Conservation (phyloP, 345 rosid species). For the Nasturtium officinale region DNA sequence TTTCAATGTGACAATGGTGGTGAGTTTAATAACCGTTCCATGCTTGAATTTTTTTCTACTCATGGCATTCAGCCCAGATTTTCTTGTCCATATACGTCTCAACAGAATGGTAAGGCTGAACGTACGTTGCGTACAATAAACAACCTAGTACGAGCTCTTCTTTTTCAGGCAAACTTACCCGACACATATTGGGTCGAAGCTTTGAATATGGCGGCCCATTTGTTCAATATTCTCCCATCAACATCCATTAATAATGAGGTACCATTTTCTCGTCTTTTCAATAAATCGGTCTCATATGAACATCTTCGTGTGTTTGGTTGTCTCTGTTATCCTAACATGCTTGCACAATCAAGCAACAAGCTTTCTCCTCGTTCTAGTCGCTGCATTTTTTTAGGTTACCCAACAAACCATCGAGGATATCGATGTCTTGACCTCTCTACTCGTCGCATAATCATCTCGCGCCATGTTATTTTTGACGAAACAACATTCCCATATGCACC, state of each 20-base stretch:
- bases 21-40: neutral
- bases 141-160: neutral
- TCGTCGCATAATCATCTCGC: neutral
- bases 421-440: neutral
- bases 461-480: neutral
- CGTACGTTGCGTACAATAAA: neutral
- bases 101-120: neutral
- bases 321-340: neutral
- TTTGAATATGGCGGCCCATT: neutral
- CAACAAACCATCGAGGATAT: neutral
- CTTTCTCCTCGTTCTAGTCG: neutral
- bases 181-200: neutral
- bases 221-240: neutral
- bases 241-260: neutral
- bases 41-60: neutral
- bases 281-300: neutral
- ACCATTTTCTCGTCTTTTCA: neutral
- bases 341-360: neutral
- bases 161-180: neutral
- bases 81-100: neutral
- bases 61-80: neutral
- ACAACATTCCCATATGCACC: neutral
- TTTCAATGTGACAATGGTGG: neutral
- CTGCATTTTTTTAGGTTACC: neutral
- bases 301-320: neutral